Evolutionary conservation across 371 early-diverging fungal species (phyloP).

Genomic region (Mortierella sp.): DNA sequence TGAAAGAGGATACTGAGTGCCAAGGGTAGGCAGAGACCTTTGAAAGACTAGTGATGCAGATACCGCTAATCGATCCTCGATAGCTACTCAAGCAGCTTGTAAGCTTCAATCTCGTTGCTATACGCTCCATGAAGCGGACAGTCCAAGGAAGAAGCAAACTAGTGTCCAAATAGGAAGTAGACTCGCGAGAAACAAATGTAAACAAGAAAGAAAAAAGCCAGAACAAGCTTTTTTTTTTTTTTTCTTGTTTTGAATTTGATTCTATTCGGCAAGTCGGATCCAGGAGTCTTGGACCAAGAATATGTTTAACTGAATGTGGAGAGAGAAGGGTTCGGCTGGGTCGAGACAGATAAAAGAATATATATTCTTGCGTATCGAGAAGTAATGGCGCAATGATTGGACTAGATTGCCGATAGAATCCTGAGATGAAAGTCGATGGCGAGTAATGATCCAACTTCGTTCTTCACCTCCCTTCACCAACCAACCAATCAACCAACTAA

Average conservation of each 20-base stretch:
- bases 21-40: background rate
- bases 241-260: background rate
- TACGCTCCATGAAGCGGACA: background rate
- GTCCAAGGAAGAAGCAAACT: slow-evolving; percentile 11
- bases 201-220: background rate
- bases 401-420: background rate
- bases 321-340: background rate
- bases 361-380: background rate
- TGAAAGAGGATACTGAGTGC: slow-evolving; percentile 26
- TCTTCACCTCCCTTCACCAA: slow-evolving; percentile 14
- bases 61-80: slow-evolving; percentile 1
- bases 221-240: background rate
- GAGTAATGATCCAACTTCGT: slow-evolving; percentile 6
- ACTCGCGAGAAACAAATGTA: background rate
- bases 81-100: slow-evolving; percentile 7
- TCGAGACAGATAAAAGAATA: background rate
- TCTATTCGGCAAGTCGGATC: background rate
- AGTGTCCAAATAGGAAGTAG: background rate
- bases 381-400: slow-evolving; percentile 1
- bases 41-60: background rate
- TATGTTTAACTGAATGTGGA: background rate
- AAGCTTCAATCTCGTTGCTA: background rate
- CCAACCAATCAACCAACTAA: slow-evolving; percentile 20
- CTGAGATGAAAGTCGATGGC: slow-evolving; percentile 4
- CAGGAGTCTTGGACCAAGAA: background rate